A percentile compares a stretch with the other conserved stretches of the same genome.
Conservation (phyloP, 345 rosid species). For the Alliaria petiolata region DNA sequence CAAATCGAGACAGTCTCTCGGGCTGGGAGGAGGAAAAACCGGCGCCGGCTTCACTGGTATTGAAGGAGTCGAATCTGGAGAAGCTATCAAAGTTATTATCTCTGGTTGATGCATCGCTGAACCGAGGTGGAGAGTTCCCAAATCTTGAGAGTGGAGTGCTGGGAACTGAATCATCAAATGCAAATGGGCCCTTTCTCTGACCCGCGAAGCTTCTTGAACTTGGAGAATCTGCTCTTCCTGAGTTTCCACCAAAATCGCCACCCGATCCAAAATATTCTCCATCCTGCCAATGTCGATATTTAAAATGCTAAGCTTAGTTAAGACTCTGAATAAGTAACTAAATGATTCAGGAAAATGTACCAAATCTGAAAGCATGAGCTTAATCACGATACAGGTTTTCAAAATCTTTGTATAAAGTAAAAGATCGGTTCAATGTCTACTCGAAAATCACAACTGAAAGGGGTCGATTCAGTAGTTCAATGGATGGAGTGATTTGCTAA, state of each 20-base stretch:
- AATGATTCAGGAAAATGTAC: not conserved
- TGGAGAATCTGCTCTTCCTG: conserved; percentile 61
- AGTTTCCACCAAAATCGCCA: conserved; percentile 50
- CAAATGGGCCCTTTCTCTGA: conserved; percentile 54
- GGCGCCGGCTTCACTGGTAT: conserved; percentile 46
- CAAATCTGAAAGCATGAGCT: conserved; percentile 12
- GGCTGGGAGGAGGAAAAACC: conserved; percentile 54
- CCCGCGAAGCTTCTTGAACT: conserved; percentile 37
- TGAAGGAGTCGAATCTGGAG: conserved; percentile 94
- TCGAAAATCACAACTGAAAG: not conserved
- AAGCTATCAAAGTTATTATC: conserved; percentile 60
- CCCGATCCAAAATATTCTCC: conserved; percentile 59
- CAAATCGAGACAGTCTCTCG: conserved; percentile 66
- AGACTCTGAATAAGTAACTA: not conserved
- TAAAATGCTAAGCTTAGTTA: conserved; percentile 11
- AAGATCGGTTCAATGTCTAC: not conserved
- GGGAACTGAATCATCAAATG: conserved; percentile 90
- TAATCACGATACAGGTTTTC: not conserved
- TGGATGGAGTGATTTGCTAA: not conserved
- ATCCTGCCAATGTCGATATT: conserved; percentile 41
- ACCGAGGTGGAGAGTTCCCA: conserved; percentile 79
- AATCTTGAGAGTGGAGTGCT: conserved; percentile 75
- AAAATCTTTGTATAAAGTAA: not conserved
- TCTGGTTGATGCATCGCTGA: conserved; percentile 62
- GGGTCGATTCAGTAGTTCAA: not conserved